Base-by-base conservation (phyloP, 768 basidiomycete species). In the Rhizopogon rudus region DNA sequence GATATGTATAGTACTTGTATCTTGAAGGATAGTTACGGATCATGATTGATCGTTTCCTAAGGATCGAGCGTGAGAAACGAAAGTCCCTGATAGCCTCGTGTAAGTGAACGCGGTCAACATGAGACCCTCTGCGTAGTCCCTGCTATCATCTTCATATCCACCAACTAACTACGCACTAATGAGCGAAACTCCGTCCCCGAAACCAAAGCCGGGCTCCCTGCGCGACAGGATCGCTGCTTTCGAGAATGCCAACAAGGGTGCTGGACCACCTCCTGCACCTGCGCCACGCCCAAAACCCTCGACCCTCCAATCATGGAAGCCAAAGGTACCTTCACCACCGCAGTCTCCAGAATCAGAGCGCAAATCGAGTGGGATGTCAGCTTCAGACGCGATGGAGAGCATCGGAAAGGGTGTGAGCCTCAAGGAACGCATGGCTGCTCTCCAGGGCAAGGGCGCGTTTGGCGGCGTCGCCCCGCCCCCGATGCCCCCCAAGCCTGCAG, bases 371-470 rank as follows among this genome's bases (percentile, higher is more conserved):
- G 79, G 81, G 0, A 88, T 92, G 88, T 87, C 83, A 22, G 91
- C 91, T 5, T 82, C 83, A 29, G 95, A 98, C 75, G 94, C 94
- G 20, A 86, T 88, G 68, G 88, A 87, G 63, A 88, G 87, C 63
- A 95, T 96, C 70, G 81, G 81, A 5, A 83, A 83, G 54, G 87
- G 81, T 3, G 87, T 83, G 5, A 91, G 90, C 54, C 72, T 98
- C 61, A 94, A 87, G 73, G 96, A 97, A 56, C 83, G 96, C 39
- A 97, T 98, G 93, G 93, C 93, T 31, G 93, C 93, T 3, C 73
- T 98, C 39, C 90, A 93, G 67, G 91, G 89, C 7, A 84, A 79
- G 44, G 88, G 90, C 14, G 92, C 77, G 9, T 92, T 96, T 64
- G 90, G 90, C 14, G 66, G 60, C 25, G 62, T 68, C 5, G 58